Conservation (phyloP, 2,329 filamentous ascomycete genomes). For the Apiospora koreana region DNA sequence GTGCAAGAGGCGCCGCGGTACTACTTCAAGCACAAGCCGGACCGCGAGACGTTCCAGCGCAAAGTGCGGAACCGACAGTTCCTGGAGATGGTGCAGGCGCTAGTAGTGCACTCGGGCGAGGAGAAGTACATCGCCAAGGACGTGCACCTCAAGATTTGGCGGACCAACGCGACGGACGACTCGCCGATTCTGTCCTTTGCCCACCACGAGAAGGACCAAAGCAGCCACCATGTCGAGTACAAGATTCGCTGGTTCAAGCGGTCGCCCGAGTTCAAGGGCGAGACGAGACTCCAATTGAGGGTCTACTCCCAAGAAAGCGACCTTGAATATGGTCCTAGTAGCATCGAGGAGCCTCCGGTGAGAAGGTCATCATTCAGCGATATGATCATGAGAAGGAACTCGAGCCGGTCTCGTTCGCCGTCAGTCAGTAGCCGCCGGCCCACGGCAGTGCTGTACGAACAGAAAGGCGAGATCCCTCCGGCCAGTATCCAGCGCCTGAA, state of each 20-base stretch:
- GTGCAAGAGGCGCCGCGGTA: not conserved
- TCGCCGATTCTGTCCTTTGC: slow-evolving; percentile 19
- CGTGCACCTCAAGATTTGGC: not conserved
- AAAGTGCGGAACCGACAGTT: not conserved
- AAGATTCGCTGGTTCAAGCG: slow-evolving; percentile 26
- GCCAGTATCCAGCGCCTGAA: slow-evolving; percentile 17
- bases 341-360: not conserved
- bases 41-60: slow-evolving; percentile 3
- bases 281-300: slow-evolving; percentile 19
- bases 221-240: slow-evolving; percentile 23
- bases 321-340: slow-evolving; percentile 15
- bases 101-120: not conserved
- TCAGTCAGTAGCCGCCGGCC: slow-evolving; percentile 10
- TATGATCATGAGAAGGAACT: slow-evolving; percentile 4
- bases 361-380: not conserved
- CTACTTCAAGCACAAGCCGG: slow-evolving; percentile 1
- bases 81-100: slow-evolving; percentile 3
- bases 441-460: slow-evolving; percentile 19
- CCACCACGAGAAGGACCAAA: slow-evolving; percentile 14
- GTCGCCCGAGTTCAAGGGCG: slow-evolving; percentile 21
- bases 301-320: slow-evolving; percentile 19
- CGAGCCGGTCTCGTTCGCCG: slow-evolving; percentile 9
- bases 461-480: slow-evolving; percentile 20
- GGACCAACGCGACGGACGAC: not conserved
- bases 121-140: not conserved